Evolutionary conservation across 495 filamentous ascomycete genomes (phyloP).

Genomic region (Penicillium canariense): DNA sequence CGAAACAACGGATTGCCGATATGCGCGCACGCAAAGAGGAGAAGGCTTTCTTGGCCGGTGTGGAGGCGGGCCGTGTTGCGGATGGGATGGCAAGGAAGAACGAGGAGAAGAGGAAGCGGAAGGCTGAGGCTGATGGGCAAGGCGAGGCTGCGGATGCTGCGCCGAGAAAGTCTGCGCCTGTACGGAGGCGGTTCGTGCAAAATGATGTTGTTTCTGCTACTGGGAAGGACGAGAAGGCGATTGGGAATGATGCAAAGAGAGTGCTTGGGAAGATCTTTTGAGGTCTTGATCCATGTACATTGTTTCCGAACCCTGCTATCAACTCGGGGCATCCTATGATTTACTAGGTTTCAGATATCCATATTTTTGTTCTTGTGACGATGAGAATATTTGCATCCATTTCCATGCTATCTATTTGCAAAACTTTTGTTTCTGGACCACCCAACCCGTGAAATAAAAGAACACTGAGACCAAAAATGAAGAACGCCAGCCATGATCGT

Average conservation of each 20-base stretch:
- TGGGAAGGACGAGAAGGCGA: conserved; percentile 38
- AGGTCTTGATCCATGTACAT: too few relatives aligned
- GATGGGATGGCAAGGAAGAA: conserved; percentile 66
- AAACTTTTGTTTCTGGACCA: conserved; percentile 3
- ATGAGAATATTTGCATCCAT: not conserved
- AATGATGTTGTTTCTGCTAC: conserved; percentile 51
- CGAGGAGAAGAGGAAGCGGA: conserved; percentile 54
- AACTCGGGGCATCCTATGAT: too few relatives aligned
- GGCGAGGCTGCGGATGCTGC: conserved; percentile 11
- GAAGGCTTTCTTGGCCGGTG: conserved; percentile 74
- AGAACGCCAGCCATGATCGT: conserved; percentile 34
- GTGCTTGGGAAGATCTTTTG: conserved; percentile 80
- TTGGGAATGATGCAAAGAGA: conserved; percentile 68
- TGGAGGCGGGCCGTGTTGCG: conserved; percentile 79
- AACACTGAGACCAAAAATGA: conserved; percentile 7
- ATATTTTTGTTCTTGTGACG: not conserved
- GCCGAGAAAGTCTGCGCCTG: conserved; percentile 26
- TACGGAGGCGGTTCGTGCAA: conserved; percentile 72
- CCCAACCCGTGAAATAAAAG: not conserved
- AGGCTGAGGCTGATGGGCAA: conserved; percentile 18
- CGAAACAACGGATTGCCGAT: conserved; percentile 78
- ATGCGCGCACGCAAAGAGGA: conserved; percentile 74
- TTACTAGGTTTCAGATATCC: not conserved
- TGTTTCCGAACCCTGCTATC: too few relatives aligned
- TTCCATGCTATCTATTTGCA: conserved; percentile 3